Evolutionary conservation across 176 grass and related monocot species (phyloP), one percentile per base, ranked within the genome.

Genomic region (Luzula sylvatica): DNA sequence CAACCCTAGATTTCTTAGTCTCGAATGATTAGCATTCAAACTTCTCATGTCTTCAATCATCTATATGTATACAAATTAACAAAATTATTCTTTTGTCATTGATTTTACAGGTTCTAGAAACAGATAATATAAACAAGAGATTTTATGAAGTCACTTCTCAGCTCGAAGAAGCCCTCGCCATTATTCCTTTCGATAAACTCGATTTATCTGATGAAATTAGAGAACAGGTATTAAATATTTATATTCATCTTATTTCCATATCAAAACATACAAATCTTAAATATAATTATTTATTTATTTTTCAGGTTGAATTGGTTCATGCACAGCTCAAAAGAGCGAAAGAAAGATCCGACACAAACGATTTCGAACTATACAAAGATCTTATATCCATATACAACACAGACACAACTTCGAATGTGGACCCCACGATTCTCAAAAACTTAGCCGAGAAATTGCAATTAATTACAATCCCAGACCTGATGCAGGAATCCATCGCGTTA

Each of bases 321-420:
- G 43, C 68, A 52, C 92, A 90, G 61, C 79, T 98, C 41, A 90
- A 80, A 80, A 82, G 92, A 66, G 92, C 92, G 44, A 98, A 98
- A 85, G 92, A 98, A 72, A 69, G 69, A 61, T 50, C 63, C 0
- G 84, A 98, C 64, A 75, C 23, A 61, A 65, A 39, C 35, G 81
- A 98, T 49, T 68, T 65, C 32, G 82, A 83, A 52, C 72, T 98
- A 46, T 82, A 87, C 48, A 77, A 64, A 71, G 81, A 90, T 43
- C 56, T 98, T 51, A 61, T 87, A 62, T 83, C 75, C 50, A 64
- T 69, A 40, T 90, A 98, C 61, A 87, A 77, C 53, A 52, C 65
- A 57, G 84, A 65, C 20, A 28, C 51, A 5, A 42, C 23, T 61
- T 53, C 61, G 65, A 60, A 45, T 52, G 55, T 69, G 42, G 81